Conservation (phyloP, 768 basidiomycete genomes). For the Lepiota subincarnata region DNA sequence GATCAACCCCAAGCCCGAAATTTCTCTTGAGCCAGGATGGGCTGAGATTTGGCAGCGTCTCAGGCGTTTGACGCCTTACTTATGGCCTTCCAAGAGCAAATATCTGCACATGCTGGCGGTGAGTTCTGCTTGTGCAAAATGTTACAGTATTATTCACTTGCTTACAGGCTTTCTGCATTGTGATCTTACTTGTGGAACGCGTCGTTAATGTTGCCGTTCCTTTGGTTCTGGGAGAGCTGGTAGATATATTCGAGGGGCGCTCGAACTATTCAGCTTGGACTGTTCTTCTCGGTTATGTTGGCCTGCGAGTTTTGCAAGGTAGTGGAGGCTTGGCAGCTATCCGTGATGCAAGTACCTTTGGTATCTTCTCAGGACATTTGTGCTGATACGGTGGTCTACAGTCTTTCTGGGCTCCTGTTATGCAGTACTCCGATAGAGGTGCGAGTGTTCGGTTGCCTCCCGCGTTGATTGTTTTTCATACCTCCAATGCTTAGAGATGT, state of each 20-base stretch:
- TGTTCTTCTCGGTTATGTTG: constrained; percentile 64
- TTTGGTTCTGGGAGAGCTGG: constrained; percentile 61
- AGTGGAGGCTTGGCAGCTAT: constrained; percentile 72
- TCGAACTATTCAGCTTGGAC: constrained; percentile 56
- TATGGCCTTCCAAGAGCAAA: constrained; percentile 73
- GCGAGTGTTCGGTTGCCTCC: constrained; percentile 12
- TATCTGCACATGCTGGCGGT: constrained; percentile 70
- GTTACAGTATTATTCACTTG: constrained; percentile 4
- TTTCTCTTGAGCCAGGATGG: constrained; percentile 66
- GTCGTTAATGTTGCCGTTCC: constrained; percentile 74
- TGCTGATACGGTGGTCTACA: constrained; percentile 18
- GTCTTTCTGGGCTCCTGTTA: constrained; percentile 82
- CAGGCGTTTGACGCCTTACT: constrained; percentile 65
- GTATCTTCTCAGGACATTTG: background rate
- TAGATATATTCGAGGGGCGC: constrained; percentile 50
- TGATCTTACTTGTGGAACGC: constrained; percentile 70
- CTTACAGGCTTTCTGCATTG: constrained; percentile 56
- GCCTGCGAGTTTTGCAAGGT: constrained; percentile 69
- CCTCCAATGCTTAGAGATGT: constrained; percentile 59
- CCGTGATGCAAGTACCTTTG: constrained; percentile 39
- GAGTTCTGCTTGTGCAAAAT: constrained; percentile 20
- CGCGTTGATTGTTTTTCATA: background rate
- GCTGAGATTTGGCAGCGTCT: constrained; percentile 63
- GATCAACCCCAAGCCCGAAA: constrained; percentile 44
- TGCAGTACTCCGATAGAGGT: constrained; percentile 83